Base-by-base conservation (phyloP, 192 early-diverging fungal species). In the Rhizophagus clarus region DNA sequence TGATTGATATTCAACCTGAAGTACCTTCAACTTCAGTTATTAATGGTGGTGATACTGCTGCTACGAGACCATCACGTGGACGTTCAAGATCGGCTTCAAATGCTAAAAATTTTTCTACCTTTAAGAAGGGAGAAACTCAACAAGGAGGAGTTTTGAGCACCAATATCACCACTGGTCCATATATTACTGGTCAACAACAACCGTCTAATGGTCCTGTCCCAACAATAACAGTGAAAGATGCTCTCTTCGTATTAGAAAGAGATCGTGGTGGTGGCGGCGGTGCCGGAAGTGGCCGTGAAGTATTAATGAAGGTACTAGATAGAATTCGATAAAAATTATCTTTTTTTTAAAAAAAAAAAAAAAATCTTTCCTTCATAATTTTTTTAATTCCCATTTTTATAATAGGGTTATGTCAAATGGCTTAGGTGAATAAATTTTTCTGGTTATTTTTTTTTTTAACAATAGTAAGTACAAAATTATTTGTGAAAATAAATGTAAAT, bases 231-330 rank as follows among this genome's bases (percentile, higher is more conserved):
- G 89, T 93, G 29, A 85, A 86, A 62, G 94, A 95, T 83, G 92
- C 91, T 5, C 83, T 95, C 14, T 93, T 94, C 79, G 92, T 90
- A 31, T 85, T 95, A 28, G 93, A 94, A 81, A 89, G 90, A 7
- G 93, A 95, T 81, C 81, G 81, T 74, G 86, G 84, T 32, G 84
- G 81, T 17, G 89, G 88, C 10, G 83, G 84, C 68, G 80, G 82
- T 4, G 64, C 56, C 28, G 82, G 82, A 20, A 84, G 80, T 45
- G 83, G 83, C 7, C 84, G 88, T 67, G 73, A 83, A 17, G 84
- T 87, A 0, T 51, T 88, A 42, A 74, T 90, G 61, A 88, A 86
- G 79, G 22, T 90, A 90, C 68, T 37, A 6, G n/a, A 37, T 70
- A 6, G 6, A 31, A 42, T 20, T 69, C 9, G 40, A 70, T 70